phyloP scores from a whole-genome alignment of 2,329 filamentous ascomycete genomes.

The Claviceps africana region DNA sequence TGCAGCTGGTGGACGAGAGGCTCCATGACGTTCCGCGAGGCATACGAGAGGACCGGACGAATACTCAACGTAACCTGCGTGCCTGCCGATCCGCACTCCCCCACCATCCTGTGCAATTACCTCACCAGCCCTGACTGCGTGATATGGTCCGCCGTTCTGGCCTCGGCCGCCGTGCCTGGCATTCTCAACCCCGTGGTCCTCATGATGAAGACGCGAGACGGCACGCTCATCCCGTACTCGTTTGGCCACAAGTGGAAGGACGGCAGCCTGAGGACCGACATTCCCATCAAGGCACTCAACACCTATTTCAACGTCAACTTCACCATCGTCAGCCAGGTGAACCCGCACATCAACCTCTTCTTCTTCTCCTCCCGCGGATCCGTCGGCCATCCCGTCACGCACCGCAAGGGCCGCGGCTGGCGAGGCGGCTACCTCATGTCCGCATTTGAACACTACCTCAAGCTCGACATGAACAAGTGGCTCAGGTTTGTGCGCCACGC shows the following conservation, averaged over 20 bases:
- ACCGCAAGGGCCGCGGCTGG: conserved; percentile 88
- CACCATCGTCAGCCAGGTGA: conserved; percentile 76
- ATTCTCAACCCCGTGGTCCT: conserved; percentile 92
- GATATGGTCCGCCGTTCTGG: conserved; percentile 92
- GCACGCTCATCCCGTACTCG: conserved; percentile 71
- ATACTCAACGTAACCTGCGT: conserved; percentile 95
- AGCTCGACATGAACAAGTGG: conserved; percentile 95
- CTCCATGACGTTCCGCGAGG: conserved; percentile 87
- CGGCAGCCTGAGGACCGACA: conserved; percentile 84
- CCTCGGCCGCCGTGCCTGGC: conserved; percentile 87
- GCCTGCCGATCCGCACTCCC: conserved; percentile 87
- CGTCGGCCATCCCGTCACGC: conserved; percentile 85
- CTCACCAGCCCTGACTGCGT: conserved; percentile 92
- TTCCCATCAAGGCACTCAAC: conserved; percentile 86
- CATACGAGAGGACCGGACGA: conserved; percentile 82
- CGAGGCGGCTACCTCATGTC: conserved; percentile 88
- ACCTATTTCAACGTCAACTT: conserved; percentile 98
- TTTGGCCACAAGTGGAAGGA: conserved; percentile 99
- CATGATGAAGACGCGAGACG: conserved; percentile 71
- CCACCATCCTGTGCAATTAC: conserved; percentile 85
- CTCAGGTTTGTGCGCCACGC: conserved; percentile 86
- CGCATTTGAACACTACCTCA: conserved; percentile 86
- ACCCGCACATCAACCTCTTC: conserved; percentile 96
- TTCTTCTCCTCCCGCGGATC: conserved; percentile 92
- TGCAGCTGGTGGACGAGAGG: conserved; percentile 85